These are phyloP conservation scores for Naganishia vaughanmartiniae DNA, from an alignment of 768 basidiomycete species.

Conservation along the genomic window DNA sequence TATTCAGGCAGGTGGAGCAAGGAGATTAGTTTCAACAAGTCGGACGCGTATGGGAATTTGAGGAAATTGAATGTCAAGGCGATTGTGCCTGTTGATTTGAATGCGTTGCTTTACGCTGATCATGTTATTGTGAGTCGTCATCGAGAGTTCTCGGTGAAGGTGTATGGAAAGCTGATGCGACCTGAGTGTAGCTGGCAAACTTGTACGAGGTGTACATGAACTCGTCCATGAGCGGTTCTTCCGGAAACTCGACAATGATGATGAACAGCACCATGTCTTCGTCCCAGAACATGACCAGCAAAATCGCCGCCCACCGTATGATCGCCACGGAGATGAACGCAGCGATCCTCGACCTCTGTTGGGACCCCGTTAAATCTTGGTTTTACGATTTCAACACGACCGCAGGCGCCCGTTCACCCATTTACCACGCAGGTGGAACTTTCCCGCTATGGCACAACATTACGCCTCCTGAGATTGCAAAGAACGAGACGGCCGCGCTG, in stretches of 20 bases:
- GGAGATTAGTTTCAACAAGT: conserved; percentile 54
- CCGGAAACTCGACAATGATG: conserved; percentile 31
- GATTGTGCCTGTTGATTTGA: conserved; percentile 72
- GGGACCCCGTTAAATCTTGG: conserved; percentile 62
- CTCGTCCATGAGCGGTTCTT: conserved; percentile 25
- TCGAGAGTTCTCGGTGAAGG: conserved; percentile 13
- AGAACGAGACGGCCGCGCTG: conserved; percentile 63
- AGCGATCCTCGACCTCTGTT: conserved; percentile 79
- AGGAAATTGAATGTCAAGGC: conserved; percentile 69
- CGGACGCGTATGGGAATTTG: conserved; percentile 61
- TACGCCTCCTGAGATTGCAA: conserved; percentile 67
- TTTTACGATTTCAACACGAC: conserved; percentile 51
- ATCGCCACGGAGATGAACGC: conserved; percentile 62
- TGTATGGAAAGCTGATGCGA: conserved; percentile 55
- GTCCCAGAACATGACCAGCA: conserved; percentile 54
- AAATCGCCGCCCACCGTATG: conserved; percentile 57
- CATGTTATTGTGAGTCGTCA: conserved; percentile 28
- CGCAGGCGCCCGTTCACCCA: conserved; percentile 61
- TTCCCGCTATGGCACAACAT: conserved; percentile 84
- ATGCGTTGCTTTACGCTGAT: conserved; percentile 72
- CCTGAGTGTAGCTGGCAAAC: conserved; percentile 38
- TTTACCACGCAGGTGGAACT: conserved; percentile 67
- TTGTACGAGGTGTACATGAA: conserved; percentile 45
- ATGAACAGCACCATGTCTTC: conserved; percentile 44
- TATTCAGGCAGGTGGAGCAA: conserved; percentile 53